phyloP scores from a whole-genome alignment of 768 basidiomycete species.

The Pisolithus sp. region DNA sequence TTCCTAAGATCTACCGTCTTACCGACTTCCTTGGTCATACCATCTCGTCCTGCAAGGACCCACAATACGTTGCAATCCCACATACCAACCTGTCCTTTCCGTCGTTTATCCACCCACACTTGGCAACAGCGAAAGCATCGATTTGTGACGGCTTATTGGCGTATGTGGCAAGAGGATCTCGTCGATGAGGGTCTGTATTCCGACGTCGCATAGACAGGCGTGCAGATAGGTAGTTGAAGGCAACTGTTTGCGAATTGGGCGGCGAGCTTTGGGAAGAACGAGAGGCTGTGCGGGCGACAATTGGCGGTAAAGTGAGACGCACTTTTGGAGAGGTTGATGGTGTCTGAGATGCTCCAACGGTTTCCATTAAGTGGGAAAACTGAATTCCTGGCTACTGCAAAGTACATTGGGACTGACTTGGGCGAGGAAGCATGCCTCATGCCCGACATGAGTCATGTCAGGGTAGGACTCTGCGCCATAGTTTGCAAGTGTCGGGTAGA shows the following conservation, averaged over 20 bases:
- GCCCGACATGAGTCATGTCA: too few species aligned
- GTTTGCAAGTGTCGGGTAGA: constrained; percentile 76
- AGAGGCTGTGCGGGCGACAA: constrained; percentile 55
- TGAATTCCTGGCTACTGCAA: not conserved
- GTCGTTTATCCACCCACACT: constrained; percentile 80
- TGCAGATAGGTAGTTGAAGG: constrained; percentile 32
- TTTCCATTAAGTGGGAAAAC: not conserved
- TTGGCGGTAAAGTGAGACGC: constrained; percentile 70
- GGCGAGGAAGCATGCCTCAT: constrained; percentile 19
- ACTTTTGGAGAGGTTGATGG: constrained; percentile 40
- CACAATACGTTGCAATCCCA: constrained; percentile 67
- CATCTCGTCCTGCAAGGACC: constrained; percentile 63
- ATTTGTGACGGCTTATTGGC: constrained; percentile 68
- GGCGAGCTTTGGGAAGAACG: constrained; percentile 23
- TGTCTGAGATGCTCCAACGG: constrained; percentile 4
- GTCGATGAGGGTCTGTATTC: constrained; percentile 78
- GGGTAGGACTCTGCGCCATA: constrained; percentile 61
- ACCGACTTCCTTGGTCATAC: constrained; percentile 74
- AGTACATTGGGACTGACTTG: constrained; percentile 10
- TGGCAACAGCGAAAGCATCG: constrained; percentile 74
- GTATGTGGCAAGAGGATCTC: constrained; percentile 69
- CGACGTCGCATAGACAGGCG: constrained; percentile 28
- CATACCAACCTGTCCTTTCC: constrained; percentile 76
- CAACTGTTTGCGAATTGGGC: constrained; percentile 41
- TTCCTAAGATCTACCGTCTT: constrained; percentile 34